phyloP scores from a whole-genome alignment of 1,284 basidiomycete species.

The Stereum hirsutum region DNA sequence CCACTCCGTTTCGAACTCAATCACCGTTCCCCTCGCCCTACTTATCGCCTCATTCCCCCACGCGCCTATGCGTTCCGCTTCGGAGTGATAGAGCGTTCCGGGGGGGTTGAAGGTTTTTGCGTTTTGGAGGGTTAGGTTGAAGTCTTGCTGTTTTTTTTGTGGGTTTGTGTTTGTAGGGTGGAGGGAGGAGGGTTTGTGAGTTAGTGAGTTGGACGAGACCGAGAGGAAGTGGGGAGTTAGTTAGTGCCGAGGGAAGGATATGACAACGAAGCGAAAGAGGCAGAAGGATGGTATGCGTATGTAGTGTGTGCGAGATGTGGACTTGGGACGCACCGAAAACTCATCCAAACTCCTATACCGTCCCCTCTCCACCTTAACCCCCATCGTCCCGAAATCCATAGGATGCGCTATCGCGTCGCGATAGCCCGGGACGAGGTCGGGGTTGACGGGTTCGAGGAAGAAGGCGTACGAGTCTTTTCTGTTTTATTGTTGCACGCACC shows the following conservation, averaged over 20 bases:
- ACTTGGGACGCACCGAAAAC: slow-evolving; percentile 64
- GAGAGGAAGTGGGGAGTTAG: no score
- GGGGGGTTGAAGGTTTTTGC: slow-evolving; percentile 69
- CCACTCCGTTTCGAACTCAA: slow-evolving; percentile 76
- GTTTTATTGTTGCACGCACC: not conserved
- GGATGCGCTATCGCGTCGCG: slow-evolving; percentile 58
- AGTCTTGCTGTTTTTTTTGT: slow-evolving; percentile 39
- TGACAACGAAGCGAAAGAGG: not conserved
- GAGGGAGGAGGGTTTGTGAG: no score
- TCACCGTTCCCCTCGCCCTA: slow-evolving; percentile 59
- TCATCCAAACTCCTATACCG: slow-evolving; percentile 69
- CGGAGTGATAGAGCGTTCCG: slow-evolving; percentile 59
- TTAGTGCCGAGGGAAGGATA: no score
- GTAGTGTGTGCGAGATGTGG: no score
- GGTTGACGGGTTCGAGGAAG: slow-evolving; percentile 67
- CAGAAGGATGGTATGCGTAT: not conserved
- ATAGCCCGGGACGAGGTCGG: slow-evolving; percentile 59
- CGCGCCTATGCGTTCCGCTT: slow-evolving; percentile 58
- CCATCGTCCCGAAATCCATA: slow-evolving; percentile 82
- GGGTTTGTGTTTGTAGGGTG: no score
- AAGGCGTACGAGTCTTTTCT: slow-evolving; percentile 86
- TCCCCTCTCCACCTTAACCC: slow-evolving; percentile 51
- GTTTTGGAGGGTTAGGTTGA: slow-evolving; percentile 63
- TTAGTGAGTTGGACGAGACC: no score
- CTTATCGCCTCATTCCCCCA: slow-evolving; percentile 67